Evolutionary conservation across 345 rosid species (phyloP).

Genomic region (Ceriops zippeliana): DNA sequence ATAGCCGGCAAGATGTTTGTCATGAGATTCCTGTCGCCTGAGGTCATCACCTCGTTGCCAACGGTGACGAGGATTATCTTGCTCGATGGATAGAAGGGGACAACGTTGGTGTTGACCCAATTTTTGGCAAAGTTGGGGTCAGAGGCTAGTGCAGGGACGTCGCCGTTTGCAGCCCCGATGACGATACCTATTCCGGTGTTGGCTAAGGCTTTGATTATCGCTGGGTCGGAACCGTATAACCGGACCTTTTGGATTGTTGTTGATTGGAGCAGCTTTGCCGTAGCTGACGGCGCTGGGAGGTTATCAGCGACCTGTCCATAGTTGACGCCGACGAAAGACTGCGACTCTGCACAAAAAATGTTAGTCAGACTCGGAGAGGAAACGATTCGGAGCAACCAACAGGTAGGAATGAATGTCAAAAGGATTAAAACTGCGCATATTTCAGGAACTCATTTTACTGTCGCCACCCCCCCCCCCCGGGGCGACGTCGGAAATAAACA

Average conservation of each 20-base stretch:
- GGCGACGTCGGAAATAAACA: no score
- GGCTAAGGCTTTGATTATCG: slow-evolving; percentile 67
- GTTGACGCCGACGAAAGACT: slow-evolving; percentile 78
- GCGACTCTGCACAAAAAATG: slow-evolving; percentile 38
- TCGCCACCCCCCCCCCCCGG: no score
- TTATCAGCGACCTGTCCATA: slow-evolving; percentile 90
- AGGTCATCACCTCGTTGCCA: slow-evolving; percentile 81
- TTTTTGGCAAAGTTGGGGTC: slow-evolving; percentile 71
- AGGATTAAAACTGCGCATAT: background rate
- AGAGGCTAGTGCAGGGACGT: slow-evolving; percentile 68
- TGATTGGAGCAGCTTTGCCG: slow-evolving; percentile 76
- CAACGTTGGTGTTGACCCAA: slow-evolving; percentile 73
- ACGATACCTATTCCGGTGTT: slow-evolving; percentile 73
- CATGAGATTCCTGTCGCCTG: slow-evolving; percentile 46
- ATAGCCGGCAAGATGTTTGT: slow-evolving; percentile 74
- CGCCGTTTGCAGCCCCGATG: slow-evolving; percentile 75
- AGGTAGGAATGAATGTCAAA: background rate
- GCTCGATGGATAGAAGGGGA: slow-evolving; percentile 80
- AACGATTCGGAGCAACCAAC: background rate
- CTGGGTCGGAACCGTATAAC: slow-evolving; percentile 84
- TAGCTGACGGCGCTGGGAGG: slow-evolving; percentile 78
- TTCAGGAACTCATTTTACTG: no score
- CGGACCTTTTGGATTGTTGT: slow-evolving; percentile 68
- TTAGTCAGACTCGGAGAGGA: background rate
- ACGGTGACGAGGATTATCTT: slow-evolving; percentile 72